A percentile compares a stretch with the other conserved stretches of the same genome.
phyloP scores from a whole-genome alignment of 768 basidiomycete genomes.

The Trametes punicea region DNA sequence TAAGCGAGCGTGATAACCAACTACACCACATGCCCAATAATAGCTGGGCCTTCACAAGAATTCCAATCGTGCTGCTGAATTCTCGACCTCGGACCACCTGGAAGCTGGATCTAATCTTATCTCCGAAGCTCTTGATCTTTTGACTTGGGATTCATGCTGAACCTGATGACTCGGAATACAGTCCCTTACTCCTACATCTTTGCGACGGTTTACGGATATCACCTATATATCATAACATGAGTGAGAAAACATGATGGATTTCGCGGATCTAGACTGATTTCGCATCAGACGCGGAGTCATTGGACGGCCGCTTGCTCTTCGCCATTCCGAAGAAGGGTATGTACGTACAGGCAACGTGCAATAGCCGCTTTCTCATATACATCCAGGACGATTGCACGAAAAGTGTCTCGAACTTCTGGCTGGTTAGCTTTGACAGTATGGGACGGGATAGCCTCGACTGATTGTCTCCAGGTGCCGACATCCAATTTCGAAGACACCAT shows the following conservation, averaged over 20 bases:
- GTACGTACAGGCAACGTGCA: slow-evolving; percentile 1
- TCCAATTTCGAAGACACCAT: slow-evolving; percentile 85
- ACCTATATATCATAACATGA: slow-evolving; percentile 1
- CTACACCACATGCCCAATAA: slow-evolving; percentile 12
- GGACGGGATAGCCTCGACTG: neutral
- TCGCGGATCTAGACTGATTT: neutral
- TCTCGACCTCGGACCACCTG: neutral
- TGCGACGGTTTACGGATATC: neutral
- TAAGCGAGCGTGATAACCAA: slow-evolving; percentile 16
- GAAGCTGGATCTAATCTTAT: slow-evolving; percentile 1
- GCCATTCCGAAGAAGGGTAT: slow-evolving; percentile 97
- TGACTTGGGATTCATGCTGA: neutral
- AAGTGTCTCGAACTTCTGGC: slow-evolving; percentile 83
- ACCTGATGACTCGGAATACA: slow-evolving; percentile 4
- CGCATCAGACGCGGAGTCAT: slow-evolving; percentile 61
- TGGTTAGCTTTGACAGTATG: slow-evolving; percentile 44
- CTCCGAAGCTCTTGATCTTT: neutral
- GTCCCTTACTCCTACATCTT: neutral
- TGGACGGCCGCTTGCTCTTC: slow-evolving; percentile 85
- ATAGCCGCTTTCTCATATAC: neutral
- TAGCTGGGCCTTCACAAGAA: neutral
- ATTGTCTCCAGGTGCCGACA: slow-evolving; percentile 72
- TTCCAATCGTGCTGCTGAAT: neutral
- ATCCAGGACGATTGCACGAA: slow-evolving; percentile 79
- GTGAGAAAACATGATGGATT: neutral